phyloP scores from a whole-genome alignment of 495 filamentous ascomycete genomes.

The Margaritispora aquatica region DNA sequence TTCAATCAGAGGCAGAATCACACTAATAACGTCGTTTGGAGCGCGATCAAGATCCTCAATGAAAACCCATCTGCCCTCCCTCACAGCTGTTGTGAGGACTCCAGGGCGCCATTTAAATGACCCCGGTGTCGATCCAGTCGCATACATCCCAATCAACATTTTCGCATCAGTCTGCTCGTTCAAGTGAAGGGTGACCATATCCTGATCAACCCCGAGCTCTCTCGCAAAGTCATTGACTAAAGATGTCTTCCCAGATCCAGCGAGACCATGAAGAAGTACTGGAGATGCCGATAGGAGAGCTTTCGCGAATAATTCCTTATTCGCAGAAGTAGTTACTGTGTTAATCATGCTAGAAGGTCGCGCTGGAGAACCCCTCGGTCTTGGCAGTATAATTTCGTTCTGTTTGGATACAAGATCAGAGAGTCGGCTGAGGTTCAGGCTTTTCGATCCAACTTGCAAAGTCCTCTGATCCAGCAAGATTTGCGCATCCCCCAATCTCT shows the following conservation, averaged over 20 bases:
- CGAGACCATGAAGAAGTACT: slow-evolving; percentile 72
- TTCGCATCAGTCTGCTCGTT: slow-evolving; percentile 98
- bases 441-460: slow-evolving; percentile 8
- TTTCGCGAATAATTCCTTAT: slow-evolving; percentile 60
- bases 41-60: slow-evolving; percentile 96
- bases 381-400: slow-evolving; percentile 61
- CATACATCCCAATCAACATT: slow-evolving; percentile 87
- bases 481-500: slow-evolving; percentile 35
- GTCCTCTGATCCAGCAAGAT: slow-evolving; percentile 26
- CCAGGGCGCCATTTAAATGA: slow-evolving; percentile 92
- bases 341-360: slow-evolving; percentile 53
- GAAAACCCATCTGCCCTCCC: slow-evolving; percentile 90
- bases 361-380: slow-evolving; percentile 45
- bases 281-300: slow-evolving; percentile 60
- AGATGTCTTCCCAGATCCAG: slow-evolving; percentile 87
- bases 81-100: slow-evolving; percentile 86
- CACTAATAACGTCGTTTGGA: slow-evolving; percentile 90
- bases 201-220: slow-evolving; percentile 62
- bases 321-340: slow-evolving; percentile 63
- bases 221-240: slow-evolving; percentile 76
- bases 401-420: slow-evolving; percentile 35
- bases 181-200: slow-evolving; percentile 85
- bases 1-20: slow-evolving; percentile 85
- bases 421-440: slow-evolving; percentile 14
- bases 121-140: slow-evolving; percentile 74